Evolutionary conservation across 805 yeast genomes (phyloP), one percentile per base, ranked within the genome.

Genomic region (Zygosaccharomyces lentus): DNA sequence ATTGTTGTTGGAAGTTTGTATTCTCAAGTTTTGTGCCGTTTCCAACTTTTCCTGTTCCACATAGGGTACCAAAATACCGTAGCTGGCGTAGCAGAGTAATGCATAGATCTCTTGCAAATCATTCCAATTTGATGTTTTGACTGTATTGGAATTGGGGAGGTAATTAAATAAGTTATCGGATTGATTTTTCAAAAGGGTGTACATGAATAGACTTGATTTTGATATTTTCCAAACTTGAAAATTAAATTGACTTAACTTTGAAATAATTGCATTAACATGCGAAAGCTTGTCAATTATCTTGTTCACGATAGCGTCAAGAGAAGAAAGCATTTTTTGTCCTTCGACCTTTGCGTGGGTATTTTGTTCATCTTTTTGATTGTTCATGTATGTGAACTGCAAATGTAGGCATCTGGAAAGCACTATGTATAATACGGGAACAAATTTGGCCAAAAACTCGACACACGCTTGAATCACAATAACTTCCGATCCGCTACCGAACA

Each of bases 171-270:
- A 10, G 12, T 25, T 29, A 12, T 7, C 32, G 16, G 32, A 66
- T 17, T 63, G 53, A 15, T 66, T 59, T 0, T 50, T 60, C 9
- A 77, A 46, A 4, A 74, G 43, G 19, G 62, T 66, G 9, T 73
- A 51, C 16, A 80, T 54, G 37, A 67, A 72, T 5, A 61, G 61
- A 42, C 76, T 77, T 0, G 78, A 76, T 50, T 78, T 80, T 17
- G 74, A 66, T 32, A 78, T 66, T 59, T 81, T 72, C 87, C 87
- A 82, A 0, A 85, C 80, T 57, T 78, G 79, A 55, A 78, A 82
- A 55, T 80, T 79, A 35, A 74, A 65, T n/a, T 72, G 70, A 37
- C 82, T 74, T 46, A 82, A 62, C 27, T 68, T 61, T 15, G 74
- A 67, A 42, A 69, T 59, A 10, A 72, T 66, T 23, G 64, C 60